Evolutionary conservation across 768 basidiomycete species (phyloP).

Genomic region (Sporobolomyces pararoseus): DNA sequence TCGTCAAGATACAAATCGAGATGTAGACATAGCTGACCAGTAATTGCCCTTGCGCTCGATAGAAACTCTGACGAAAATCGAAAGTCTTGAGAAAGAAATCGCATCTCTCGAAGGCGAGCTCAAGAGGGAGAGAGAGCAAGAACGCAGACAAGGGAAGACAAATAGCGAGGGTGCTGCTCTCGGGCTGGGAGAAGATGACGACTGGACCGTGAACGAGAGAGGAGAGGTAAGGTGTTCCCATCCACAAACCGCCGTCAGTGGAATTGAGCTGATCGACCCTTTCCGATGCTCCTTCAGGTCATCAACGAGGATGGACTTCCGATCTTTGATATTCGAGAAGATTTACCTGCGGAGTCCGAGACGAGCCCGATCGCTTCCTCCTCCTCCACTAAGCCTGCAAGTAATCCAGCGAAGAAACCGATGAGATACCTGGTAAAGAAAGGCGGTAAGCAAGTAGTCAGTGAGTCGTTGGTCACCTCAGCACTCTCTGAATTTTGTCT

Average conservation of each 20-base stretch:
- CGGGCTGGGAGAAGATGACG: constrained; percentile 27
- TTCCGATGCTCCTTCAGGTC: constrained; percentile 6
- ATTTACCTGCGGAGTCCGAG: constrained; percentile 14
- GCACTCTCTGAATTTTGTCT: neutral
- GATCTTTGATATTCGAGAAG: constrained; percentile 41
- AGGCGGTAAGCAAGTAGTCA: constrained; percentile 32
- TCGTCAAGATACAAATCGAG: neutral
- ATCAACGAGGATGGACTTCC: constrained; percentile 41
- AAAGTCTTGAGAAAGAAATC: neutral
- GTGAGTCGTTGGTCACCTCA: neutral
- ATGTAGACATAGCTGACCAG: neutral
- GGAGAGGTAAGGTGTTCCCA: constrained; percentile 28
- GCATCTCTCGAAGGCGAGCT: neutral
- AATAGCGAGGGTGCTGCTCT: neutral
- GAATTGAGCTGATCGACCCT: no score
- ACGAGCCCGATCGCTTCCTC: neutral
- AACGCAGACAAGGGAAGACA: neutral
- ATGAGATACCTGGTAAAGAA: constrained; percentile 41
- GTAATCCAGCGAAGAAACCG: neutral
- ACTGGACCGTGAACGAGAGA: constrained; percentile 35
- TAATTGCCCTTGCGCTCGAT: neutral
- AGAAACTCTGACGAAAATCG: neutral
- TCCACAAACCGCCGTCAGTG: neutral
- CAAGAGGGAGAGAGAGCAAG: constrained; percentile 13
- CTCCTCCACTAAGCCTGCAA: neutral